These are phyloP conservation scores for Calcarisporium arbuscula DNA, from an alignment of 2,329 filamentous ascomycete species.

Conservation along the genomic window DNA sequence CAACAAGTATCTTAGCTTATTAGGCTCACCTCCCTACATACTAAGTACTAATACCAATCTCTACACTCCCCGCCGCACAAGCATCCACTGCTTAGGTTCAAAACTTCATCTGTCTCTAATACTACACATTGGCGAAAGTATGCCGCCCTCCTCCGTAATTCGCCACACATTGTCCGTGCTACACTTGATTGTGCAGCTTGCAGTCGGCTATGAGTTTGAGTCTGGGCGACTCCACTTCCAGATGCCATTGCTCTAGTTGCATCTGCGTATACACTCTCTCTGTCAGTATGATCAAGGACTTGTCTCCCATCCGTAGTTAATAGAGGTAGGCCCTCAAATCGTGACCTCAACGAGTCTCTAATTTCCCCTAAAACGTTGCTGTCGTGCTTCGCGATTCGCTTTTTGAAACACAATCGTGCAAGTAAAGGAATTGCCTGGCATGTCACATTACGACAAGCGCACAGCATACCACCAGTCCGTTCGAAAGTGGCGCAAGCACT, in stretches of 20 bases:
- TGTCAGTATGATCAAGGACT: conserved; percentile 3
- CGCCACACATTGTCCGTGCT: conserved; percentile 3
- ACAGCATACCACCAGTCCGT: conserved; percentile 3
- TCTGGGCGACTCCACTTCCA: conserved; percentile 1
- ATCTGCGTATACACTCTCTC: conserved; percentile 2
- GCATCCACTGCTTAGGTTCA: conserved; percentile 4
- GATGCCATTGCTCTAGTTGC: background rate
- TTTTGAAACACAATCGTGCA: conserved; percentile 1
- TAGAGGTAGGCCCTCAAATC: background rate
- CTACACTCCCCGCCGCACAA: no score
- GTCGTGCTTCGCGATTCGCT: background rate
- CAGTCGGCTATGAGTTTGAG: conserved; percentile 1
- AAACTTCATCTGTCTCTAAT: background rate
- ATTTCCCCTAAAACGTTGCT: background rate
- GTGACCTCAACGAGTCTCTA: conserved; percentile 1
- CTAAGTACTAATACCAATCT: no score
- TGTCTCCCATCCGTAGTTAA: background rate
- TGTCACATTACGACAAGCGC: conserved; percentile 1
- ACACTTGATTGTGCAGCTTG: conserved; percentile 3
- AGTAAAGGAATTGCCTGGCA: conserved; percentile 2
- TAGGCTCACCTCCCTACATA: no score
- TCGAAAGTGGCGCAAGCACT: conserved; percentile 6
- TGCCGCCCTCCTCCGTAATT: conserved; percentile 4
- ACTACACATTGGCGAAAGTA: background rate
- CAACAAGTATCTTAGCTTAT: no score